Evolutionary conservation across 176 grass and related monocot genomes (phyloP).

Genomic region (Elaeis guineensis): DNA sequence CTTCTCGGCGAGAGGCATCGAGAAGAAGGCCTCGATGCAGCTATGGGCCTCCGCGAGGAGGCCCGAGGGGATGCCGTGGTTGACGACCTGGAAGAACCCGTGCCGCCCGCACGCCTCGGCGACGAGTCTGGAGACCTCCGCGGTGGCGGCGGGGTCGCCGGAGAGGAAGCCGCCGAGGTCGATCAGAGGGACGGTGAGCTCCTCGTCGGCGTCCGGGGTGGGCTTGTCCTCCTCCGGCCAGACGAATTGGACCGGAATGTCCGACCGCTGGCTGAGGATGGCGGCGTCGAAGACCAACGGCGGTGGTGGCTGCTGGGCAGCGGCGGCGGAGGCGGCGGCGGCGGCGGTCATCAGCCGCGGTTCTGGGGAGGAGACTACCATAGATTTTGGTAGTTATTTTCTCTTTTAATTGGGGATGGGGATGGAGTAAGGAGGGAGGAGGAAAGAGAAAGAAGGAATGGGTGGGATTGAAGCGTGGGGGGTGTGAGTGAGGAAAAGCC

Average conservation of each 20-base stretch:
- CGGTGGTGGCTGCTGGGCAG: neutral
- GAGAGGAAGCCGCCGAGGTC: slow-evolving; percentile 50
- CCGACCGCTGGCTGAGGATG: slow-evolving; percentile 20
- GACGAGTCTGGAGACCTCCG: slow-evolving; percentile 27
- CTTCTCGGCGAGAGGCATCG: slow-evolving; percentile 58
- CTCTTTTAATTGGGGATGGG: too few relatives aligned
- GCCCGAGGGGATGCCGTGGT: slow-evolving; percentile 61
- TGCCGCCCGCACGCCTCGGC: slow-evolving; percentile 45
- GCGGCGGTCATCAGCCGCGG: too few relatives aligned
- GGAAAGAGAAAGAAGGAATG: neutral
- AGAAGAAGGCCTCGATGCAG: slow-evolving; percentile 73
- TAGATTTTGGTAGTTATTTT: too few relatives aligned
- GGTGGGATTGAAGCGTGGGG: neutral
- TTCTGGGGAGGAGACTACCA: too few relatives aligned
- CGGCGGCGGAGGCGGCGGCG: too few relatives aligned
- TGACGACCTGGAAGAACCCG: slow-evolving; percentile 90
- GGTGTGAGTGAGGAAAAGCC: neutral
- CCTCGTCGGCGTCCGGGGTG: slow-evolving; percentile 29
- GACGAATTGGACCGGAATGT: slow-evolving; percentile 74
- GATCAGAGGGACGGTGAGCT: slow-evolving; percentile 67
- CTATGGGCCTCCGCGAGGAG: slow-evolving; percentile 56
- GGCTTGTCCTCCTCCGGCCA: slow-evolving; percentile 78
- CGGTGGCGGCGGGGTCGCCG: slow-evolving; percentile 12
- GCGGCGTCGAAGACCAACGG: slow-evolving; percentile 59
- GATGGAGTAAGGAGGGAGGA: neutral